Evolutionary conservation across 2,329 filamentous ascomycete species (phyloP).

Genomic region (Monosporascus sp.): DNA sequence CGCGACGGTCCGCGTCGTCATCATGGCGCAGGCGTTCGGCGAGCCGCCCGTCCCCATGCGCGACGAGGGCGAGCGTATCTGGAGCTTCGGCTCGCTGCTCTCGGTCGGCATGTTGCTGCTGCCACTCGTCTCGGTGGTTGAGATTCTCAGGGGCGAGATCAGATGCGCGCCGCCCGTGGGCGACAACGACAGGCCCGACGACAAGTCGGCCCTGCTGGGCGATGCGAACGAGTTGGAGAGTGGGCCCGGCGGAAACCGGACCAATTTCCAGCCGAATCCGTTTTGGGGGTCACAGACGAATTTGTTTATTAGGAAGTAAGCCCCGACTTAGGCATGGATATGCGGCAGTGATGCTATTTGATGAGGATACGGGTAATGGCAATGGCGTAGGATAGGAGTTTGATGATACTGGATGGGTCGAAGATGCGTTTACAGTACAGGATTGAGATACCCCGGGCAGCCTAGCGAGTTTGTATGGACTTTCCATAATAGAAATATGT

Average conservation of each 20-base stretch:
- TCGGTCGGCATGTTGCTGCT: conserved; percentile 54
- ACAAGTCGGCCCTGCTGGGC: conserved; percentile 14
- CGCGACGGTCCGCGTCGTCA: conserved; percentile 50
- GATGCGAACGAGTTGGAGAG: conserved; percentile 21
- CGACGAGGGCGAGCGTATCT: conserved; percentile 50
- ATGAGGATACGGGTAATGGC: too few relatives aligned
- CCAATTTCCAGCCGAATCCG: conserved; percentile 40
- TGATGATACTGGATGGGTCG: too few relatives aligned
- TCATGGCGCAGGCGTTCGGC: conserved; percentile 58
- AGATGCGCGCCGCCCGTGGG: conserved; percentile 22
- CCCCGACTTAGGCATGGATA: too few relatives aligned
- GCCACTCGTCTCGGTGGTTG: conserved; percentile 53
- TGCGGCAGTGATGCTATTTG: too few relatives aligned
- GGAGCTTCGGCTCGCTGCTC: conserved; percentile 60
- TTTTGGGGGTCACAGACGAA: conserved; percentile 30
- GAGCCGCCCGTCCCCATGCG: conserved; percentile 42
- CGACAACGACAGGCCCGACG: conserved; percentile 11
- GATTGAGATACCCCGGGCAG: too few relatives aligned
- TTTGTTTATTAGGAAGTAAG: too few relatives aligned
- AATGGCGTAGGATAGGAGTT: too few relatives aligned
- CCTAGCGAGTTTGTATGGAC: too few relatives aligned
- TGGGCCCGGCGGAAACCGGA: conserved; percentile 9
- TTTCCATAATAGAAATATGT: too few relatives aligned
- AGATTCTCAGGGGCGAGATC: conserved; percentile 48
- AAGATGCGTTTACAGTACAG: too few relatives aligned